Evolutionary conservation across 805 yeast species (phyloP).

Genomic region (Pichia pseudocactophila): DNA sequence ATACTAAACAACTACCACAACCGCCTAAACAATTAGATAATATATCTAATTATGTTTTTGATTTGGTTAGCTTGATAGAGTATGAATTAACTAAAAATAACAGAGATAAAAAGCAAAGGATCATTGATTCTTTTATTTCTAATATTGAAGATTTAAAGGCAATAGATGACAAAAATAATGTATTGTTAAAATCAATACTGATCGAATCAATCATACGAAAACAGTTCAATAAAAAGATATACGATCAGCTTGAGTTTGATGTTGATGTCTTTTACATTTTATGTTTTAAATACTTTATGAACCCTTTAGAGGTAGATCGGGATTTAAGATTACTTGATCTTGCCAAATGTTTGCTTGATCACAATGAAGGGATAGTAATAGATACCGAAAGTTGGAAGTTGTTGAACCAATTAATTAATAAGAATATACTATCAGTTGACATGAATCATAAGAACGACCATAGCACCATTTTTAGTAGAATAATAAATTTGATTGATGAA

Average conservation of each 20-base stretch:
- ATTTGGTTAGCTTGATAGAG: not conserved
- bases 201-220: not conserved
- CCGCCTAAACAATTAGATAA: not conserved
- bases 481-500: not conserved
- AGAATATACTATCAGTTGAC: not conserved
- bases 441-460: not conserved
- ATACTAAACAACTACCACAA: slow-evolving; percentile 1
- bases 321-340: slow-evolving; percentile 1
- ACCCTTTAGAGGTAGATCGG: not conserved
- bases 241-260: not conserved
- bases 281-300: slow-evolving; percentile 1
- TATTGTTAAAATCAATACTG: not conserved
- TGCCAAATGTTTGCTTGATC: not conserved
- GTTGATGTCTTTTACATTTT: slow-evolving; percentile 3
- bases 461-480: not conserved
- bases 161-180: not conserved
- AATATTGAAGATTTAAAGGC: not conserved
- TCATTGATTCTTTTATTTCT: not conserved
- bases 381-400: slow-evolving; percentile 3
- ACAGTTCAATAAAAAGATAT: not conserved
- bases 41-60: not conserved
- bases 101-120: not conserved
- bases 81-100: slow-evolving; percentile 2
- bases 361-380: not conserved
- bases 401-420: not conserved